Evolutionary conservation across 2,329 filamentous ascomycete species (phyloP), one percentile per base, ranked within the genome.

Genomic region (Ascochyta koolunga): DNA sequence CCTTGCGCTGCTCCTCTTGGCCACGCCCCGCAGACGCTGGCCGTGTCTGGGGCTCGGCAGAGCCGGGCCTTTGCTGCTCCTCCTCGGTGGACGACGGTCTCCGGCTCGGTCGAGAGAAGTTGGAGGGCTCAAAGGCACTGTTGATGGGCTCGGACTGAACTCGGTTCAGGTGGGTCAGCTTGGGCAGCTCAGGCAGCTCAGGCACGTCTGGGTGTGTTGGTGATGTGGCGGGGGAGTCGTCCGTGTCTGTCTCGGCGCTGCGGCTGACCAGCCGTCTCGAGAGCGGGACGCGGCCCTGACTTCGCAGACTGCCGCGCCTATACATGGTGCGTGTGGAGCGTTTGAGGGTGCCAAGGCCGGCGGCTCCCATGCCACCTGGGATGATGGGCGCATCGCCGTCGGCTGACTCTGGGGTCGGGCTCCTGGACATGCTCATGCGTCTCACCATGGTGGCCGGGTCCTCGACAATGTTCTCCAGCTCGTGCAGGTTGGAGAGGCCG

Each of bases 311-410:
- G 29, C 93, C 93, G 53, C 90, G 91, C 66, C 93, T 83, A 73
- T 98, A 98, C 22, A 90, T 93, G 5, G 95, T 99, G 49, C 91
- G 85, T 18, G 92, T 99, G 11, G 95, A 97, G 58, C 95, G 86
- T 64, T 95, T 89, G 42, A 99, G 78, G 27, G 91, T 90, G 73
- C 89, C 88, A 1, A 89, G 86, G 3, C 91, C 91, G 3, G 90
- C 91, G 3, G 90, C 91, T 1, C 87, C 86, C 18, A 83, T 86
- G 53, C 89, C 85, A 52, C 89, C 84, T 1, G 92, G 90, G 36
- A 98, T 78, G 59, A 98, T 96, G 6, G 93, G 92, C 78, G 89
- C 88, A 70, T 98, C 93, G 0, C 54, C 59, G 3, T 65, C 60
- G 13, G 50, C 24, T 2, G 52, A 33, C 35, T 91, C 90, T 19